Percentiles rank a stretch among this genome's conserved stretches.
These are phyloP conservation scores for Cordyceps fumosorosea DNA, from an alignment of 2,329 filamentous ascomycete genomes.

Conservation along the genomic window DNA sequence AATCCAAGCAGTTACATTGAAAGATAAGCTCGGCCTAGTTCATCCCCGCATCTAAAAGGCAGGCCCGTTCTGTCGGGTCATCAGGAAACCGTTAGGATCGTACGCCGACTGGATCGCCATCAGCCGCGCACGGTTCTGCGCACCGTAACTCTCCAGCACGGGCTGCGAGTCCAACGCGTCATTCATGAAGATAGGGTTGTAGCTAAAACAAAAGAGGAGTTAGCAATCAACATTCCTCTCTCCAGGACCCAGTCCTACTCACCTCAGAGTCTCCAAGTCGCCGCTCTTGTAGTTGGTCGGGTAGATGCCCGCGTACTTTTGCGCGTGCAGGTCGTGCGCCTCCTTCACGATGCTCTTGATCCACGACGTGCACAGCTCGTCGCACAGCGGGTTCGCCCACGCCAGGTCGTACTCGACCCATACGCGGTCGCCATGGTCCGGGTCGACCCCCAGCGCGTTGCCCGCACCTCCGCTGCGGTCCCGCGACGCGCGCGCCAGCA, in stretches of 20 bases:
- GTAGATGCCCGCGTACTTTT: conserved; percentile 15
- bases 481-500: conserved; percentile 16
- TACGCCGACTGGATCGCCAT: conserved; percentile 14
- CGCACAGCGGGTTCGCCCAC: conserved; percentile 19
- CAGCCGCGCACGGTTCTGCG: conserved; percentile 13
- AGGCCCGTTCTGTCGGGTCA: conserved; percentile 5
- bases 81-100: conserved; percentile 15
- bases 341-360: conserved; percentile 10
- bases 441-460: conserved; percentile 22
- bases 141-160: conserved; percentile 18
- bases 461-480: conserved; percentile 5
- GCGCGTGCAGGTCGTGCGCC: conserved; percentile 14
- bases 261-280: conserved; percentile 16
- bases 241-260: background rate
- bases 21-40: too few relatives aligned
- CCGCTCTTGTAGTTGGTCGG: conserved; percentile 19
- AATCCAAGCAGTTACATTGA: background rate
- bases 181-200: conserved; percentile 22
- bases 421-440: conserved; percentile 21
- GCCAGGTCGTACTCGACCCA: conserved; percentile 27
- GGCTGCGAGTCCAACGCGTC: conserved; percentile 17
- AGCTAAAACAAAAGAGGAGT: conserved; percentile 7
- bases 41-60: conserved; percentile 1
- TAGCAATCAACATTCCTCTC: background rate
- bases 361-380: conserved; percentile 15